Evolutionary conservation across 257 asterid species (phyloP).

Genomic region (Henckelia pumila): DNA sequence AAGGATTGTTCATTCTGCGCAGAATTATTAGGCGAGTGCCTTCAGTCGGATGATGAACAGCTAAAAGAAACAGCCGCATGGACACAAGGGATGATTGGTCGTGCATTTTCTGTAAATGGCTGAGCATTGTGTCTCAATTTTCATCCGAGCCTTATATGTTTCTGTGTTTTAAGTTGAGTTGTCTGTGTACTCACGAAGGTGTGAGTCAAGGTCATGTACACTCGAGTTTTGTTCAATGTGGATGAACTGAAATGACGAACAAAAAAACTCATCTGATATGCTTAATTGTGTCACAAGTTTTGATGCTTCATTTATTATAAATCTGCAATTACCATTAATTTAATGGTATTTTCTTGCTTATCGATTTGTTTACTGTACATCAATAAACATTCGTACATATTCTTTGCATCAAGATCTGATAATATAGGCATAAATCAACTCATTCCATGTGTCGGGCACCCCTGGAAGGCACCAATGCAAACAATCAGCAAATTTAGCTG

Average conservation of each 20-base stretch:
- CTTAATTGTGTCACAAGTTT: constrained; percentile 25
- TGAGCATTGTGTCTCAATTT: constrained; percentile 30
- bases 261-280: constrained; percentile 37
- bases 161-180: constrained; percentile 15
- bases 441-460: constrained; percentile 51
- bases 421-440: constrained; percentile 43
- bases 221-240: constrained; percentile 32
- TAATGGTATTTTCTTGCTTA: background rate
- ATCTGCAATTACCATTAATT: background rate
- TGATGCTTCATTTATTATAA: constrained; percentile 19
- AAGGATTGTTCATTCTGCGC: constrained; percentile 48
- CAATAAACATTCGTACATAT: no score
- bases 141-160: constrained; percentile 1
- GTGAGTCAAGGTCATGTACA: constrained; percentile 27
- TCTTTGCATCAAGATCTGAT: constrained; percentile 26
- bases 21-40: constrained; percentile 65
- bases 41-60: constrained; percentile 74
- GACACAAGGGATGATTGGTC: constrained; percentile 87
- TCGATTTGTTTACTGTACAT: background rate
- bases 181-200: constrained; percentile 23
- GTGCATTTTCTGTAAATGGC: constrained; percentile 52
- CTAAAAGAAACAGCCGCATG: constrained; percentile 80
- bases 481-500: constrained; percentile 46
- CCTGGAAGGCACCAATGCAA: constrained; percentile 58
- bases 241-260: constrained; percentile 36